Conservation (phyloP, 2,329 filamentous ascomycete species). For the Colletotrichum cuscutae region DNA sequence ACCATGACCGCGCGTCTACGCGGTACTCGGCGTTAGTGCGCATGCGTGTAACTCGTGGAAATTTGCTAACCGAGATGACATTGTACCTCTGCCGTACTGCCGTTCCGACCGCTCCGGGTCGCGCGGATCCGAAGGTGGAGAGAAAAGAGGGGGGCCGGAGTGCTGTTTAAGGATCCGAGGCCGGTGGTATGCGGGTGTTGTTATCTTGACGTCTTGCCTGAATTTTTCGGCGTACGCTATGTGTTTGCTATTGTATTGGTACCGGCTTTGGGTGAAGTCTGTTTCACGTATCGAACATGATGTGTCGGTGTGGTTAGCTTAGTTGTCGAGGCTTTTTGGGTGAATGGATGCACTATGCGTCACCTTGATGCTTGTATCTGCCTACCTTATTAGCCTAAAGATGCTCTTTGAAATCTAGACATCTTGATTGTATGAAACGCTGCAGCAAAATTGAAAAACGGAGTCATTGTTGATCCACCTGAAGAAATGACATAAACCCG, state of each 20-base stretch:
- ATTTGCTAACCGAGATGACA: slow-evolving; percentile 28
- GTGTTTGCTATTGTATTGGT: not conserved
- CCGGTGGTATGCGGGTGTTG: not conserved
- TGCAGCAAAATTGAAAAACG: no score
- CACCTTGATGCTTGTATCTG: no score
- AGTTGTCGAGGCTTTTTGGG: not conserved
- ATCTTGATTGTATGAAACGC: no score
- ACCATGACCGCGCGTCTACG: not conserved
- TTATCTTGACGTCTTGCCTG: not conserved
- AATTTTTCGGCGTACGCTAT: not conserved
- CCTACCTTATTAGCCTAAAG: no score
- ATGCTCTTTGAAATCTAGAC: no score
- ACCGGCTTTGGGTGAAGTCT: not conserved
- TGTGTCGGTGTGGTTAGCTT: not conserved
- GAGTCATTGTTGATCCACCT: no score
- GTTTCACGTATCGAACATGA: not conserved
- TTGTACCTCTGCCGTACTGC: not conserved
- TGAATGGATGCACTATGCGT: no score
- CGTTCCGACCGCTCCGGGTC: not conserved
- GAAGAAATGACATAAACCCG: no score
- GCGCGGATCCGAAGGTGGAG: not conserved
- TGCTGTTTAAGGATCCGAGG: not conserved
- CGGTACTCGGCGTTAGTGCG: slow-evolving; percentile 15
- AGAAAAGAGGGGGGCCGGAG: not conserved
- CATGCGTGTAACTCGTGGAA: not conserved